Evolutionary conservation across 495 filamentous ascomycete genomes (phyloP).

Genomic region (Trichoderma asperelloides): DNA sequence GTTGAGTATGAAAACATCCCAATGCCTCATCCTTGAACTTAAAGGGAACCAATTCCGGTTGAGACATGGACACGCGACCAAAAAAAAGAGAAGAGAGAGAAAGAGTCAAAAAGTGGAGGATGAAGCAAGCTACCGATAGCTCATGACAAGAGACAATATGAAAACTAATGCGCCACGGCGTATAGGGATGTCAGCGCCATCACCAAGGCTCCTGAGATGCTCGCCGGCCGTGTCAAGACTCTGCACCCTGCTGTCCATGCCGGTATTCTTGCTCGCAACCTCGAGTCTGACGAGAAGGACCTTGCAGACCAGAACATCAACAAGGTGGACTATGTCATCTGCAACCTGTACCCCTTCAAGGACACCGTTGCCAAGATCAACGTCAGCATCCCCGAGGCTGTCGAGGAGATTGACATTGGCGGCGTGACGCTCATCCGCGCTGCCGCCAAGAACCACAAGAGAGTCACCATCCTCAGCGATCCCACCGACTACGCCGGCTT

Average conservation of each 20-base stretch:
- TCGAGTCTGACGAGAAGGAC: slow-evolving; percentile 90
- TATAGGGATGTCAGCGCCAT: slow-evolving; percentile 88
- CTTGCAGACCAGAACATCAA: slow-evolving; percentile 92
- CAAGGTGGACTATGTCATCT: slow-evolving; percentile 97
- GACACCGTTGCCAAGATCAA: slow-evolving; percentile 94
- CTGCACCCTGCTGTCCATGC: slow-evolving; percentile 93
- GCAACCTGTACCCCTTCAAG: slow-evolving; percentile 98
- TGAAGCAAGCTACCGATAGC: background rate
- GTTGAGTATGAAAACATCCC: slow-evolving; percentile 60
- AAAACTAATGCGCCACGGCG: slow-evolving; percentile 8
- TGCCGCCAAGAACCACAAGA: slow-evolving; percentile 92
- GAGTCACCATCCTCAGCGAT: slow-evolving; percentile 91
- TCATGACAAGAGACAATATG: background rate
- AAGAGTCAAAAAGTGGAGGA: background rate
- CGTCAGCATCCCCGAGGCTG: slow-evolving; percentile 89
- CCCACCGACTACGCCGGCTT: slow-evolving; percentile 90
- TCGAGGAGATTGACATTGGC: slow-evolving; percentile 97
- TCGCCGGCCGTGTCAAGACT: slow-evolving; percentile 92
- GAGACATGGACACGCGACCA: background rate
- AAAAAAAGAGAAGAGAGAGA: background rate
- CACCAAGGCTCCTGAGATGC: slow-evolving; percentile 97
- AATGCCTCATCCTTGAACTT: background rate
- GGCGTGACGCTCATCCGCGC: slow-evolving; percentile 94
- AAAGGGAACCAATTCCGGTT: background rate
- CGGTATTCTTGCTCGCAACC: slow-evolving; percentile 83